These are phyloP conservation scores for Canavalia gladiata DNA, from an alignment of 306 rosid genomes.

Conservation along the genomic window DNA sequence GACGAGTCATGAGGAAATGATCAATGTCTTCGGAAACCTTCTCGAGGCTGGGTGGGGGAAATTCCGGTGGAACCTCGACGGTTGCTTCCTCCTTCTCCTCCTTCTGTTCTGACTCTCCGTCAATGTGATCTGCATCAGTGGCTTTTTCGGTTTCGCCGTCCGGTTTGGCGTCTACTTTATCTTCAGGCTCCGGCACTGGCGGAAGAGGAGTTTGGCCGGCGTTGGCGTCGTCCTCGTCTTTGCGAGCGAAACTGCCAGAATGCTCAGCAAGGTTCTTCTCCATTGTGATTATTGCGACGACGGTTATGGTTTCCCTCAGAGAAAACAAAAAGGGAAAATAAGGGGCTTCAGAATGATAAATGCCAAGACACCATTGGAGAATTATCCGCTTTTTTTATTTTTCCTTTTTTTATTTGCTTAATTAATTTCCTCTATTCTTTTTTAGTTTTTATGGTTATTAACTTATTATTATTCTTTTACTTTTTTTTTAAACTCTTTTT, in stretches of 20 bases:
- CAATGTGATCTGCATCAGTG: neutral
- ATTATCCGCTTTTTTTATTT: slow-evolving; percentile 35
- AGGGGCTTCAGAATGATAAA: slow-evolving; percentile 51
- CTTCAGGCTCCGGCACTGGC: slow-evolving; percentile 7
- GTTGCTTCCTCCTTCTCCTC: neutral
- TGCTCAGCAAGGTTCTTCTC: slow-evolving; percentile 56
- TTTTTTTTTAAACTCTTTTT: neutral
- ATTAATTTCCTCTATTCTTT: neutral
- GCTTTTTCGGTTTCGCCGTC: neutral
- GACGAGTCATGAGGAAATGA: slow-evolving; percentile 42
- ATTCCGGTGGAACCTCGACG: slow-evolving; percentile 6
- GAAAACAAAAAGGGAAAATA: slow-evolving; percentile 29
- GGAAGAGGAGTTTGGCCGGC: neutral
- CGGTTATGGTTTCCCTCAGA: slow-evolving; percentile 30
- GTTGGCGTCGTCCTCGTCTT: slow-evolving; percentile 37
- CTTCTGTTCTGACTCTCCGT: neutral
- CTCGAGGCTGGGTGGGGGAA: slow-evolving; percentile 47
- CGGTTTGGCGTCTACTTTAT: neutral
- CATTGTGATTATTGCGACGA: slow-evolving; percentile 44
- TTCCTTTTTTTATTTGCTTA: neutral
- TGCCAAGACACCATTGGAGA: slow-evolving; percentile 49
- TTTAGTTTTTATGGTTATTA: slow-evolving; percentile 7
- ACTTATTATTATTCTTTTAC: neutral
- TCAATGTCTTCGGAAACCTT: slow-evolving; percentile 58
- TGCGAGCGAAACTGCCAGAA: neutral